Base-by-base conservation (phyloP, 176 grass and related monocot species). In the Eremochloa ophiuroides region DNA sequence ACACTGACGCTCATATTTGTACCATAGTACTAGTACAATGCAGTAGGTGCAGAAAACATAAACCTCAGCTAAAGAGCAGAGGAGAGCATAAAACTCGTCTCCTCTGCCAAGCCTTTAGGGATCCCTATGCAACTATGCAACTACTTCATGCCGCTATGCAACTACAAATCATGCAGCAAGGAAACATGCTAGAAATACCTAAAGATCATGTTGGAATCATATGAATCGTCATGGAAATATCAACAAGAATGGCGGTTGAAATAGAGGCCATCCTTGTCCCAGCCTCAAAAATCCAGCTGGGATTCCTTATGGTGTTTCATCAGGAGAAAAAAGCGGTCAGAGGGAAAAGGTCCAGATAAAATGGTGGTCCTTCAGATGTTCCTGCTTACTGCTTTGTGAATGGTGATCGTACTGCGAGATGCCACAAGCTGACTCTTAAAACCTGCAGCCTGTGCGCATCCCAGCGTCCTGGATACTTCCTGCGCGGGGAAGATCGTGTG, bases 251-350 rank as follows among this genome's bases (percentile, higher is more conserved):
- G 79, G 60, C n/a, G 18, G 30, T 10, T 82, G 48, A 78, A 86
- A 89, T 74, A 83, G 82, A 83, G 15, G 38, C 79, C 79, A 79
- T 67, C 88, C 80, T 86, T 66, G 63, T 89, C 84, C 83, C 79
- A 48, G 88, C 88, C 68, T 90, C 28, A 79, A 90, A 90, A 90
- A 90, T 90, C 83, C 79, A 86, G 88, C 88, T 8, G 78, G 78
- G 74, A 10, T 78, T 80, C 56, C 43, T 66, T 60, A 66, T 66
- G 59, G 47, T 66, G 48, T 61, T 82, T 78, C 58, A 31, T 77
- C 58, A 22, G 46, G 77, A 76, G 80, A 64, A 26, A 27, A 68
- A 70, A 40, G 33, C 0, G 39, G 75, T 67, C 78, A 79, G 88
- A 43, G 60, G 66, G 40, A 48, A 48, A 86, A 65, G 88, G 68